Percentiles rank a stretch among this genome's conserved stretches.
Evolutionary conservation across 148 eudicot species (phyloP).

Genomic region (Silene conica): DNA sequence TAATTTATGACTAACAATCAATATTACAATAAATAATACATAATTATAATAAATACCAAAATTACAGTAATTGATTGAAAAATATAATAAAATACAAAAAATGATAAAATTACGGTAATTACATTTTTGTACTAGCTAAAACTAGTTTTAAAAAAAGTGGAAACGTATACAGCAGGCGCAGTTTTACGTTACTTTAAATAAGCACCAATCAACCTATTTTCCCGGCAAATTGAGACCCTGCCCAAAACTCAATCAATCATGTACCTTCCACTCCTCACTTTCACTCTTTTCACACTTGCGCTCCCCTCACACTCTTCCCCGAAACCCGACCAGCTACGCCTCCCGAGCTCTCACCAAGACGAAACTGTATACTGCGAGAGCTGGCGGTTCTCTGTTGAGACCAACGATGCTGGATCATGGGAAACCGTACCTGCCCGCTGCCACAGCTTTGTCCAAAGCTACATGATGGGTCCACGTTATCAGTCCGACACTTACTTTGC

Average conservation of each 20-base stretch:
- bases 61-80: too few relatives aligned
- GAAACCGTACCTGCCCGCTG: conserved; percentile 45
- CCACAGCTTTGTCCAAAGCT: conserved; percentile 37
- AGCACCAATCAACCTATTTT: not conserved
- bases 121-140: too few relatives aligned
- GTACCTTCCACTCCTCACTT: conserved; percentile 15
- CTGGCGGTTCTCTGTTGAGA: conserved; percentile 75
- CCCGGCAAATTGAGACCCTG: conserved; percentile 24
- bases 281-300: conserved; percentile 19
- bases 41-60: too few relatives aligned
- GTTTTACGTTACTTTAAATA: too few relatives aligned
- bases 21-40: too few relatives aligned
- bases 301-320: conserved; percentile 20
- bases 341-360: conserved; percentile 8
- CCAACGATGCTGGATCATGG: conserved; percentile 61
- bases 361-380: conserved; percentile 51
- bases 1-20: too few relatives aligned
- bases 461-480: conserved; percentile 50
- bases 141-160: too few relatives aligned
- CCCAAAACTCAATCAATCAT: not conserved
- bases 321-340: not conserved
- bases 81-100: too few relatives aligned
- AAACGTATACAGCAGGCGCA: too few relatives aligned
- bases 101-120: too few relatives aligned
- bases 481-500: conserved; percentile 46